Conservation (phyloP, 2,329 filamentous ascomycete genomes). For the Decorospora gaudefroyi region DNA sequence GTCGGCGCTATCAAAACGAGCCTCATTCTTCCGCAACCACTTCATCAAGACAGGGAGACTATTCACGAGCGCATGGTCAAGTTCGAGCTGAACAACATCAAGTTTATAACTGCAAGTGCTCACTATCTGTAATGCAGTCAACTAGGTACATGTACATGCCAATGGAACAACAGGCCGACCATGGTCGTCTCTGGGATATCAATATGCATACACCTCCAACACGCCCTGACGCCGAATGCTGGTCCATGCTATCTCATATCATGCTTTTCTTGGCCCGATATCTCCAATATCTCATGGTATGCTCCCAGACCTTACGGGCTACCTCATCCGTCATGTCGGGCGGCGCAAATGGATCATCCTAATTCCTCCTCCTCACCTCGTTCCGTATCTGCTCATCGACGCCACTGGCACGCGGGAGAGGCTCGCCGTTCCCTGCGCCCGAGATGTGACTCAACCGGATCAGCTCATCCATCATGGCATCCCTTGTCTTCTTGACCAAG, state of each 20-base stretch:
- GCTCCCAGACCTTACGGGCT: background rate
- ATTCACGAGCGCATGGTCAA: too few relatives aligned
- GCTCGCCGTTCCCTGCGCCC: constrained; percentile 30
- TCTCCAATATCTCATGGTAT: background rate
- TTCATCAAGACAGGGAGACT: too few relatives aligned
- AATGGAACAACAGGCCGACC: constrained; percentile 1
- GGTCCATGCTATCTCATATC: background rate
- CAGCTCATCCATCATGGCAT: constrained; percentile 47
- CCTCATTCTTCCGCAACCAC: too few relatives aligned
- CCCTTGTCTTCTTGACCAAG: constrained; percentile 38
- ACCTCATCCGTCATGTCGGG: background rate
- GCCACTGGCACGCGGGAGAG: constrained; percentile 31
- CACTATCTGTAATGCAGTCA: background rate
- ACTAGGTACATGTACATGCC: constrained; percentile 11
- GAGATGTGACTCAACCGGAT: constrained; percentile 40
- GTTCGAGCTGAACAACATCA: too few relatives aligned
- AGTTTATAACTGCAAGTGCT: too few relatives aligned
- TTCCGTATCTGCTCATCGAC: constrained; percentile 18
- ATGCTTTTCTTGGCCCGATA: background rate
- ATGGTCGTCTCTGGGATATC: constrained; percentile 16
- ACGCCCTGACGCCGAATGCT: constrained; percentile 11
- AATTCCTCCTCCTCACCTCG: constrained; percentile 38
- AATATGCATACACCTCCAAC: constrained; percentile 9
- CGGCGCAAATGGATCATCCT: background rate
- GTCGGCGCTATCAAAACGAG: too few relatives aligned